Base-by-base conservation (phyloP, 2,329 filamentous ascomycete species). In the Exophiala dermatitidis region DNA sequence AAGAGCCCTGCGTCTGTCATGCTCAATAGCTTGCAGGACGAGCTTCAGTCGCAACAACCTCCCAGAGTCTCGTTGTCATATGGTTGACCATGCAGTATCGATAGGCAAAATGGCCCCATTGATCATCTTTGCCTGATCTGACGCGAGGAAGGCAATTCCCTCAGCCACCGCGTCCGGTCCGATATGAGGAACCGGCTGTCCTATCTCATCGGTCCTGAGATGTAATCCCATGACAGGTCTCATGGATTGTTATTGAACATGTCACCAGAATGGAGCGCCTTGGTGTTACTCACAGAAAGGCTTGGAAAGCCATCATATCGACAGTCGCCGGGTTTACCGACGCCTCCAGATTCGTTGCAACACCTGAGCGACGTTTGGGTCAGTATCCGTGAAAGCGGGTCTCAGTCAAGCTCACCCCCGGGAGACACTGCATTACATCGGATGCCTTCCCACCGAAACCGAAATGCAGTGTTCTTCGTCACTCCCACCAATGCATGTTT, bases 381-480 rank as follows among this genome's bases (percentile, higher is more conserved):
- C 38, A 10, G 10, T 19, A 19, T 42, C 26, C 7, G 26, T 42
- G 38, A 42, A 6, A 6, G 26, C 6, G 38, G 19, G 12, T 19
- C 33, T 36, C 33, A 36, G 33, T 6, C 5, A 82, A 36, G 5
- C 37, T n/a, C 80, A 26, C 69, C 74, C 6, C 77, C 79, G 38
- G 79, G 69, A 58, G 78, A 65, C 53, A 82, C 65, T 1, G 72
- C 74, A 32, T 80, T 72, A 57, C 71, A 73, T 47, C 74, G 72
- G 55, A 83, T 77, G 28, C 78, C 78, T 65, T 76, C 74, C 31
- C 69, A 66, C 1, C 73, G 74, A 60, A 83, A 83, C 61, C 72
- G 78, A 0, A 74, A 72, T 2, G 79, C 79, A 8, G 77, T 82
- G 66, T 79, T 82, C 66, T 77, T 78, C 8, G 77, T 80, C 54